A percentile compares a stretch with the other conserved stretches of the same genome.
phyloP scores from a whole-genome alignment of 306 rosid genomes.

The Pterocarpus santalinus region DNA sequence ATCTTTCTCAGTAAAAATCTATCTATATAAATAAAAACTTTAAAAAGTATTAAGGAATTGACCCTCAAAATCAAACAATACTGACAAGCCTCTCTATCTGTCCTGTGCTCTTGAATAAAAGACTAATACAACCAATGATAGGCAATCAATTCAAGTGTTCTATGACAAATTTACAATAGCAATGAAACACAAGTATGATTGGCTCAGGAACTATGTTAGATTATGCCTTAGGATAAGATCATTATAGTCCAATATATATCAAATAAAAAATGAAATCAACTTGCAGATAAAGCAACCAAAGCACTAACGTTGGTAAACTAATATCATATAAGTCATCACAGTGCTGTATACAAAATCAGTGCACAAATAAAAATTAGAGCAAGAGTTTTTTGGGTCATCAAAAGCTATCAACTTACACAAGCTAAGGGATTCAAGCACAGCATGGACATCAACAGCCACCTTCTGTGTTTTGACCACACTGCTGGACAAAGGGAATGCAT shows the following conservation, averaged over 20 bases:
- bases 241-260: background rate
- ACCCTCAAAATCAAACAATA: no score
- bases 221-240: background rate
- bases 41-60: no score
- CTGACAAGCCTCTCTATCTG: no score
- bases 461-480: slow-evolving; percentile 96
- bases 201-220: background rate
- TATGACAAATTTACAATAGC: background rate
- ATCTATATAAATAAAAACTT: no score
- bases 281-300: slow-evolving; percentile 1
- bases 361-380: slow-evolving; percentile 15
- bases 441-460: slow-evolving; percentile 98
- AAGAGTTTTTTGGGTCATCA: slow-evolving; percentile 27
- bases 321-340: slow-evolving; percentile 30
- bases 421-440: slow-evolving; percentile 90
- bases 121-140: background rate
- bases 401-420: slow-evolving; percentile 81
- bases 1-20: no score
- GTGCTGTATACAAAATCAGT: background rate
- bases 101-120: background rate
- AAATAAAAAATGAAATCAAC: no score
- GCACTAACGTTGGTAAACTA: background rate
- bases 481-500: slow-evolving; percentile 99
- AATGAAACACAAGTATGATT: background rate
- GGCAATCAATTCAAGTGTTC: background rate